Percentiles rank a stretch among this genome's conserved stretches.
These are phyloP conservation scores for Chlorella sp. DNA, from an alignment of 139 green algal species.

Conservation along the genomic window DNA sequence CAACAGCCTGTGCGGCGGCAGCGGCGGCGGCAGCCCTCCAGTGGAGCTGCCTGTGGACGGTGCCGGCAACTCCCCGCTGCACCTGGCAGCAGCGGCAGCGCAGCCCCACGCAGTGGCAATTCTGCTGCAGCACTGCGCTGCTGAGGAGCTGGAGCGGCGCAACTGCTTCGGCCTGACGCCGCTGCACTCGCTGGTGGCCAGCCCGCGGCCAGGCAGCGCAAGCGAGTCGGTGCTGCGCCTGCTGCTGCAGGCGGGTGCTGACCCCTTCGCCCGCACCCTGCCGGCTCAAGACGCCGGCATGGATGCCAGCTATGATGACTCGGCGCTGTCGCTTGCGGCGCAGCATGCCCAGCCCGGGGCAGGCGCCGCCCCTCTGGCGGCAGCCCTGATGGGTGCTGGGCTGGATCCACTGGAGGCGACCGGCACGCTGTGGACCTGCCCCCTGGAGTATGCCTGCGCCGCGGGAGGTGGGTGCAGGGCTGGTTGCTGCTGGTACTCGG, in stretches of 20 bases:
- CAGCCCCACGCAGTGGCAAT: no score
- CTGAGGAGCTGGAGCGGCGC: not conserved
- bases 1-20: no score
- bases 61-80: not conserved
- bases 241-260: not conserved
- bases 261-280: not conserved
- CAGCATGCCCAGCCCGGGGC: not conserved
- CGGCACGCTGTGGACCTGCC: not conserved
- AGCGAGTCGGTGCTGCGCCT: not conserved
- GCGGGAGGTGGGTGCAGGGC: constrained; percentile 15
- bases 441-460: constrained; percentile 13
- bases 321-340: not conserved
- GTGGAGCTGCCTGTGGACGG: not conserved
- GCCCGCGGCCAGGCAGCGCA: not conserved
- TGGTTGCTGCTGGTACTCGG: no score
- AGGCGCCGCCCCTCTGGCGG: not conserved
- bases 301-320: not conserved
- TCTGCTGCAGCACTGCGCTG: not conserved
- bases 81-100: not conserved
- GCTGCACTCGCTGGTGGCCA: not conserved
- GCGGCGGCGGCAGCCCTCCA: not conserved
- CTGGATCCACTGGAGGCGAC: not conserved
- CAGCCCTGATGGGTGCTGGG: not conserved
- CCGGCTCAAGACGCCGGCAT: not conserved
- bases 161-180: constrained; percentile 1